A percentile compares a stretch with the other conserved stretches of the same genome.
These are phyloP conservation scores for Umbellularia californica DNA, from an alignment of 164 flowering plant genomes.

Conservation along the genomic window DNA sequence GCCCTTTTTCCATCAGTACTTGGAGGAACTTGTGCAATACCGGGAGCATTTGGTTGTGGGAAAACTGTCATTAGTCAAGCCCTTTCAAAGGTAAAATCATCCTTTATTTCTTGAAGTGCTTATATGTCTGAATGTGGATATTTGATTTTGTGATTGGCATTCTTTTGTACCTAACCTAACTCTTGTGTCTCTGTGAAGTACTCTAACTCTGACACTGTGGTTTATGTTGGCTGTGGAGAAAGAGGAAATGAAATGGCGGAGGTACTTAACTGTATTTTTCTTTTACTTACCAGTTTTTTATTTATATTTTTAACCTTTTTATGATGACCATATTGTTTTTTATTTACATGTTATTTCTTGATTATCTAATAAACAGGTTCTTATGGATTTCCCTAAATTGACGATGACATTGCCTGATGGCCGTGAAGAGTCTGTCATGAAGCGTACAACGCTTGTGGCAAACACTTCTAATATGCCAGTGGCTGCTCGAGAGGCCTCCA, in stretches of 20 bases:
- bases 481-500: slow-evolving; percentile 99
- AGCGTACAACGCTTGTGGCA: slow-evolving; percentile 99
- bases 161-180: not conserved
- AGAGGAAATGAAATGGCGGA: slow-evolving; percentile 99
- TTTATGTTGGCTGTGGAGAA: slow-evolving; percentile 99
- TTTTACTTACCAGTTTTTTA: not conserved
- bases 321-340: not conserved
- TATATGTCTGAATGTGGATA: not conserved
- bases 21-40: slow-evolving; percentile 99
- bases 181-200: slow-evolving; percentile 56
- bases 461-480: slow-evolving; percentile 99
- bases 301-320: not conserved
- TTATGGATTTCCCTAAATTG: slow-evolving; percentile 99
- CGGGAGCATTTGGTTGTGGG: slow-evolving; percentile 99
- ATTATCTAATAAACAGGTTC: slow-evolving; percentile 53
- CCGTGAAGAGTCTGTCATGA: slow-evolving; percentile 99
- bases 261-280: slow-evolving; percentile 32
- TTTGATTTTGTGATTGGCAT: not conserved
- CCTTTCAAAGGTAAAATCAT: slow-evolving; percentile 77
- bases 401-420: slow-evolving; percentile 99
- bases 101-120: not conserved
- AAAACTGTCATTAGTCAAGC: slow-evolving; percentile 99
- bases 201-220: slow-evolving; percentile 97
- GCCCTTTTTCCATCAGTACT: slow-evolving; percentile 99
- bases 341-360: not conserved